These are phyloP conservation scores for Laburnicola sp. DNA, from an alignment of 2,329 filamentous ascomycete species.

Conservation along the genomic window DNA sequence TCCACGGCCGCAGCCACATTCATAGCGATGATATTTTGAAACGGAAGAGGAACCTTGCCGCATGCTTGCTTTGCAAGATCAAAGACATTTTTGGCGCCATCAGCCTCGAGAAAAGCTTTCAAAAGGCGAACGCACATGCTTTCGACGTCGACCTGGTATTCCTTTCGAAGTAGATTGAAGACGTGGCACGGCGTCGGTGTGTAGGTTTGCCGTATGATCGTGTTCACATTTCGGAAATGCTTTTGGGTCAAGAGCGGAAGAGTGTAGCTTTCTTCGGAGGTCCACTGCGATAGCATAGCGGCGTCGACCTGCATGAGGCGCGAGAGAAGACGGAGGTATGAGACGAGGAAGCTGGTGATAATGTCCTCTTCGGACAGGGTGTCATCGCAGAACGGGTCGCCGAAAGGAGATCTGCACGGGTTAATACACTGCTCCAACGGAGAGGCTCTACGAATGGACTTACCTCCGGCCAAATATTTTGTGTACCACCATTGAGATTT, in stretches of 20 bases:
- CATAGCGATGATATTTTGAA: slow-evolving; percentile 24
- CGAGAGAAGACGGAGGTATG: slow-evolving; percentile 34
- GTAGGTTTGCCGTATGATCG: slow-evolving; percentile 22
- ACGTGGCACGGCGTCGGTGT: slow-evolving; percentile 15
- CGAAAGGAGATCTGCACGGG: slow-evolving; percentile 30
- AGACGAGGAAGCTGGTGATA: slow-evolving; percentile 32
- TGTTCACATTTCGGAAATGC: slow-evolving; percentile 32
- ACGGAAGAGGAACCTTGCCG: slow-evolving; percentile 19
- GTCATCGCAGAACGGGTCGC: slow-evolving; percentile 30
- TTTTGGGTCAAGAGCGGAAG: slow-evolving; percentile 30
- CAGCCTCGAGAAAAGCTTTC: slow-evolving; percentile 27
- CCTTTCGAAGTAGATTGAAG: slow-evolving; percentile 34
- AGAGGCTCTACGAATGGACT: too few species aligned
- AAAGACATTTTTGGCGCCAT: slow-evolving; percentile 33
- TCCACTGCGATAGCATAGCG: slow-evolving; percentile 22
- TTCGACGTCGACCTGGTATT: slow-evolving; percentile 27
- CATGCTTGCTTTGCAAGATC: slow-evolving; percentile 26
- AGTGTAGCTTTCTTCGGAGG: slow-evolving; percentile 20
- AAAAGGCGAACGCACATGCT: slow-evolving; percentile 26
- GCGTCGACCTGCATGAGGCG: slow-evolving; percentile 33
- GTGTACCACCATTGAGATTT: slow-evolving; percentile 32
- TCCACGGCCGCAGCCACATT: slow-evolving; percentile 24
- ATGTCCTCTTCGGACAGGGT: slow-evolving; percentile 25
- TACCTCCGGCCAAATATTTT: slow-evolving; percentile 36
- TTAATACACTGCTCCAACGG: too few species aligned